These are phyloP conservation scores for Linderniella brevidens DNA, from an alignment of 257 asterid genomes.

Conservation along the genomic window DNA sequence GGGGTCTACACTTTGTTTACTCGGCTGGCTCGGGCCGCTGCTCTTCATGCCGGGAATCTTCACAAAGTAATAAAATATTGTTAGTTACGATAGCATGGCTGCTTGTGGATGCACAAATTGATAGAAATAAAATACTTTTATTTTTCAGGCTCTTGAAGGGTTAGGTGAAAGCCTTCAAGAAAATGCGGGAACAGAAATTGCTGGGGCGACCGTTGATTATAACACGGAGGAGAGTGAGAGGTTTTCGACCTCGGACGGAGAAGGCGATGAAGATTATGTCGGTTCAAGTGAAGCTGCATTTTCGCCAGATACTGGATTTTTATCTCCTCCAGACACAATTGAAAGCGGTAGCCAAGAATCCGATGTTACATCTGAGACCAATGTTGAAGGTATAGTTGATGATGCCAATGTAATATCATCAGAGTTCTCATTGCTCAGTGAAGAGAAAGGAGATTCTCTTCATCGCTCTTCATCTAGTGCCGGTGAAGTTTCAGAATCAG, in stretches of 20 bases:
- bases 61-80: constrained; percentile 50
- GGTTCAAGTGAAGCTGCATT: constrained; percentile 24
- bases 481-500: constrained; percentile 20
- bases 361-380: constrained; percentile 34
- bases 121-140: constrained; percentile 10
- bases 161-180: constrained; percentile 83
- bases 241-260: constrained; percentile 33
- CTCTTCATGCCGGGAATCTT: constrained; percentile 98
- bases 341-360: constrained; percentile 48
- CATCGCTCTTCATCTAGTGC: constrained; percentile 14
- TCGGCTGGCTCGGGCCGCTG: constrained; percentile 78
- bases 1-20: constrained; percentile 72
- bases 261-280: constrained; percentile 30
- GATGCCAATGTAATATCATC: constrained; percentile 28
- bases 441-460: constrained; percentile 23
- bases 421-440: constrained; percentile 24
- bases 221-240: constrained; percentile 35
- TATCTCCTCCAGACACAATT: constrained; percentile 74
- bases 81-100: neutral
- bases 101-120: constrained; percentile 4
- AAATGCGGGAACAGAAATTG: constrained; percentile 40
- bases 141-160: constrained; percentile 98
- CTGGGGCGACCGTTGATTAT: constrained; percentile 29
- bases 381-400: constrained; percentile 41
- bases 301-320: constrained; percentile 67